phyloP scores from a whole-genome alignment of 106 monocot species.

The Iris macrosiphon region DNA sequence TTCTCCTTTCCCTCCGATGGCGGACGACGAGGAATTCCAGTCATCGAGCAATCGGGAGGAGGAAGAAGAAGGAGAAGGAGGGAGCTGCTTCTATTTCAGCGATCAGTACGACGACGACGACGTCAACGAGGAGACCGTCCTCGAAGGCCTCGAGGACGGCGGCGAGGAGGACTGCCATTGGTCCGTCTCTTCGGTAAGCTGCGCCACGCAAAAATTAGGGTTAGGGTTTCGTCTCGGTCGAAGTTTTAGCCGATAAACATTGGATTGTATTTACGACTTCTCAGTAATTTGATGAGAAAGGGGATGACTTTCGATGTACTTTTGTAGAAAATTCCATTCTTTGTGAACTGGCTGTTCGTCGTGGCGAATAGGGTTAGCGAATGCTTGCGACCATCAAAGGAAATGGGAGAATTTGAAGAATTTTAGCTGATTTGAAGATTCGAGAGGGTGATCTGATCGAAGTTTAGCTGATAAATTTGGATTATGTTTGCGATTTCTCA shows the following conservation, averaged over 20 bases:
- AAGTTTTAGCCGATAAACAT: neutral
- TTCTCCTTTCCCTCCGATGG: constrained; percentile 15
- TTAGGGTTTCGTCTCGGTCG: neutral
- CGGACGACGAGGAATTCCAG: constrained; percentile 22
- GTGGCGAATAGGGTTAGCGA: too few species aligned
- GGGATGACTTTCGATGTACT: neutral
- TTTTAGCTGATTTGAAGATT: too few species aligned
- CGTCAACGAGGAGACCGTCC: constrained; percentile 39
- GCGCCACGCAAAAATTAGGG: neutral
- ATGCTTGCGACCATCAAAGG: neutral
- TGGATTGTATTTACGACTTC: neutral
- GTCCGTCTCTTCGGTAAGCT: constrained; percentile 60
- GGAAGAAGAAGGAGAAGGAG: constrained; percentile 24
- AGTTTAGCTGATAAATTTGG: neutral
- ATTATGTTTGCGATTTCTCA: neutral
- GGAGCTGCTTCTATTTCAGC: constrained; percentile 33
- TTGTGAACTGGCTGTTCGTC: neutral
- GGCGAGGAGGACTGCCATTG: constrained; percentile 44
- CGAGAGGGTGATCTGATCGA: too few species aligned
- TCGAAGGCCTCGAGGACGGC: constrained; percentile 44
- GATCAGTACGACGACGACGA: constrained; percentile 39
- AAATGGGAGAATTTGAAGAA: neutral
- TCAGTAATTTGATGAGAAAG: neutral
- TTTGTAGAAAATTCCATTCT: neutral
- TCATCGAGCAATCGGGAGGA: constrained; percentile 37